phyloP scores from a whole-genome alignment of 1,284 basidiomycete genomes.

The Schizophyllum amplum region DNA sequence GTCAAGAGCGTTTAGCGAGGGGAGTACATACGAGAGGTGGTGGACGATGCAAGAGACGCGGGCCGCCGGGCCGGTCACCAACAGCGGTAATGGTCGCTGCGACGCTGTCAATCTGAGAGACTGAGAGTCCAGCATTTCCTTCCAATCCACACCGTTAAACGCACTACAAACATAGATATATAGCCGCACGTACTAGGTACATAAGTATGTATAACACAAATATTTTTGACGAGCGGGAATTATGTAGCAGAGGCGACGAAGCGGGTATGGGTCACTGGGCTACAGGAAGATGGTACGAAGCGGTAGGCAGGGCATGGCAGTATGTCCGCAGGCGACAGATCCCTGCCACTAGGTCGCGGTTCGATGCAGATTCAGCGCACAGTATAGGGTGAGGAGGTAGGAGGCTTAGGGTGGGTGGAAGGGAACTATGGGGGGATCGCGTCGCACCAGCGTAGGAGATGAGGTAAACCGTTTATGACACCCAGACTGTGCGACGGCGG shows the following conservation, averaged over 20 bases:
- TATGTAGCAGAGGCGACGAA: neutral
- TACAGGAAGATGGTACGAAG: neutral
- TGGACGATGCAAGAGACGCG: neutral
- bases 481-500: conserved; percentile 18
- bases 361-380: too few species aligned
- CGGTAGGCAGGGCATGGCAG: neutral
- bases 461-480: conserved; percentile 9
- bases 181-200: neutral
- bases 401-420: neutral
- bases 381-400: neutral
- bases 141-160: too few species aligned
- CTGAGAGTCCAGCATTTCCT: too few species aligned
- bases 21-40: neutral
- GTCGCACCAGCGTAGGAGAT: neutral
- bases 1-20: neutral
- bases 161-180: too few species aligned
- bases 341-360: too few species aligned
- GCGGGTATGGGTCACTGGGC: neutral
- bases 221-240: too few species aligned
- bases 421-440: neutral
- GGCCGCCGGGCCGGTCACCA: neutral
- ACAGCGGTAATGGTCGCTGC: neutral
- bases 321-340: too few species aligned
- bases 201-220: neutral
- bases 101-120: neutral